phyloP scores from a whole-genome alignment of 768 basidiomycete genomes.

The Suillus spraguei region DNA sequence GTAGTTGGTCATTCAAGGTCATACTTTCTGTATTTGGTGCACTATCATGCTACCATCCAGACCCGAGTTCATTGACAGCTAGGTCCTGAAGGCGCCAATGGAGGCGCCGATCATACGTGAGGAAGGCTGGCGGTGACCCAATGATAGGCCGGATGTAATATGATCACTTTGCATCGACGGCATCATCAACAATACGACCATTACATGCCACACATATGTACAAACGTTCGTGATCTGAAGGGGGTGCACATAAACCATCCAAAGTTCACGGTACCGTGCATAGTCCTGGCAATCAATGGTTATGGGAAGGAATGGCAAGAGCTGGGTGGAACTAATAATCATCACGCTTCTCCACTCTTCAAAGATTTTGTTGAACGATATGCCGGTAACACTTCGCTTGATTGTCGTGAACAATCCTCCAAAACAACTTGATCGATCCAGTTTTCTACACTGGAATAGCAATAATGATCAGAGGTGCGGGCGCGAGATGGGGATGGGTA shows the following conservation, averaged over 20 bases:
- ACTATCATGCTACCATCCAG: background rate
- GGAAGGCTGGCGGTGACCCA: background rate
- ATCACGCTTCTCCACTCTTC: background rate
- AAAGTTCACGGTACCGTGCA: too few relatives aligned
- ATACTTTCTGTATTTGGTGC: background rate
- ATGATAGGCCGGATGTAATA: background rate
- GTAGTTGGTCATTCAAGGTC: background rate
- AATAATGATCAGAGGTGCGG: background rate
- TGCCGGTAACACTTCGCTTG: conserved; percentile 8
- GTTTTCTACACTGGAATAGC: background rate
- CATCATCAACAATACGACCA: background rate
- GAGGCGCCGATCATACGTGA: background rate
- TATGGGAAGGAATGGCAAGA: background rate
- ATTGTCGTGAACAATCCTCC: background rate
- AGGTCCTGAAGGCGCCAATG: background rate
- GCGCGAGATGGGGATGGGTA: background rate
- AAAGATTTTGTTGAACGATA: conserved; percentile 12
- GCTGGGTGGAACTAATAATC: background rate
- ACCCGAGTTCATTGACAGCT: background rate
- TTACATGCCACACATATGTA: background rate
- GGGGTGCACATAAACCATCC: background rate
- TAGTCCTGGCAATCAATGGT: background rate
- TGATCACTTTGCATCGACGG: background rate
- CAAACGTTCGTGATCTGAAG: background rate
- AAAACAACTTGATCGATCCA: conserved; percentile 6